These are phyloP conservation scores for Aphanoascus verrucosus DNA, from an alignment of 2,329 filamentous ascomycete genomes.

Conservation along the genomic window DNA sequence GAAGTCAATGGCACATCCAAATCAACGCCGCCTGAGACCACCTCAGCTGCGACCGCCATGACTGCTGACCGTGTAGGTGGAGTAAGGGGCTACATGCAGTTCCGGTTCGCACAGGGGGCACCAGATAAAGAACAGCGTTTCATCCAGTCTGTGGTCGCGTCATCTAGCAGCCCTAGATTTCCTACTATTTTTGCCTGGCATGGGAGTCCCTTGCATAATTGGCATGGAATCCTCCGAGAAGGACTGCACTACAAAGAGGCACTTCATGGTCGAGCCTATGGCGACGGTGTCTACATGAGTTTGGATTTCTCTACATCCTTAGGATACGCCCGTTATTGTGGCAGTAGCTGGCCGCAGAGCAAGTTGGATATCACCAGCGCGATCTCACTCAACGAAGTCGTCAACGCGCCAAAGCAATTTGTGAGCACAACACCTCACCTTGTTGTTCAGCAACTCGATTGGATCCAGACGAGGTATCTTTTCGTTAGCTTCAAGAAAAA, in stretches of 20 bases:
- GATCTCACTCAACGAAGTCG: slow-evolving; percentile 72
- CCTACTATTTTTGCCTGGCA: slow-evolving; percentile 82
- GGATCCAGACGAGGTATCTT: slow-evolving; percentile 83
- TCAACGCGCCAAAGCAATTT: slow-evolving; percentile 61
- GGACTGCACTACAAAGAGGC: slow-evolving; percentile 62
- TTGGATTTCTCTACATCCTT: slow-evolving; percentile 47
- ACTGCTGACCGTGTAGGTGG: slow-evolving; percentile 48
- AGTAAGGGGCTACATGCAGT: slow-evolving; percentile 62
- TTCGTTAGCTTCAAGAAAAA: slow-evolving; percentile 46
- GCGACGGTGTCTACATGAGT: slow-evolving; percentile 75
- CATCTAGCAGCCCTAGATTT: slow-evolving; percentile 34
- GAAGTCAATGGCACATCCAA: not conserved
- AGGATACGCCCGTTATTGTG: slow-evolving; percentile 35
- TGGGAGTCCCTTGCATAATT: slow-evolving; percentile 64
- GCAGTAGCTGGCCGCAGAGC: slow-evolving; percentile 54
- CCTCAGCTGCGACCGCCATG: slow-evolving; percentile 15
- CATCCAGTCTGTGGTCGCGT: slow-evolving; percentile 46
- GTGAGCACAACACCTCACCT: slow-evolving; percentile 47
- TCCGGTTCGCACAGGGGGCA: slow-evolving; percentile 76
- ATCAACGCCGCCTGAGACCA: not conserved
- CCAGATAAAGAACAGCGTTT: slow-evolving; percentile 79
- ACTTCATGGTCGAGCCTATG: slow-evolving; percentile 57
- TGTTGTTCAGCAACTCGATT: slow-evolving; percentile 65
- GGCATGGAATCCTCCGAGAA: slow-evolving; percentile 80
- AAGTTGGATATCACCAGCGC: slow-evolving; percentile 48